A percentile compares a stretch with the other conserved stretches of the same genome.
Conservation (phyloP, 2,329 filamentous ascomycete genomes). For the Emergomyces africanus region DNA sequence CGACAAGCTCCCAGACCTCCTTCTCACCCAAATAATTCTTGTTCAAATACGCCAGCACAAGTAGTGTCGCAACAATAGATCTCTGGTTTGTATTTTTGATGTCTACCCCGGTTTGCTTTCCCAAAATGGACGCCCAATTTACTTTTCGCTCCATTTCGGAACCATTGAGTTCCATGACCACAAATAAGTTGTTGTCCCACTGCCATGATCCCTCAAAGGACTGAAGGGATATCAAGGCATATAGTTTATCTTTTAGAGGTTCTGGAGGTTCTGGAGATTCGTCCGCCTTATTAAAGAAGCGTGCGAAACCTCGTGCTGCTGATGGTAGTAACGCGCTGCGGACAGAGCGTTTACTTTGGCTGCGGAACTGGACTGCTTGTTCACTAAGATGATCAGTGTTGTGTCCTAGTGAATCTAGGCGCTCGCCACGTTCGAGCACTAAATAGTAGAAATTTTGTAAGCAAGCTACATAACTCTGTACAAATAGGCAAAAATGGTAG, state of each 20-base stretch:
- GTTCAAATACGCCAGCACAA: slow-evolving; percentile 41
- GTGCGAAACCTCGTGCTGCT: not conserved
- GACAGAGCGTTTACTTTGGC: not conserved
- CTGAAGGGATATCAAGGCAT: slow-evolving; percentile 42
- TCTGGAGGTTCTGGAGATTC: not conserved
- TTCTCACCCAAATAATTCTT: slow-evolving; percentile 30
- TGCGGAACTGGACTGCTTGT: not conserved
- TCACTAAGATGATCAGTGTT: not conserved
- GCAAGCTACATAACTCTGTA: not conserved
- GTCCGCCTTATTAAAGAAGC: not conserved
- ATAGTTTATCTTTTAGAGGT: slow-evolving; percentile 18
- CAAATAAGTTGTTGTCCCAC: slow-evolving; percentile 18
- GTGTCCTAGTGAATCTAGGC: not conserved
- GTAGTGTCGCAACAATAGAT: slow-evolving; percentile 18
- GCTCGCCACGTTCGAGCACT: not conserved
- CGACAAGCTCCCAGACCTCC: slow-evolving; percentile 53
- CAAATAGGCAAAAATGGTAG: not conserved
- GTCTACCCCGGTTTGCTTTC: not conserved
- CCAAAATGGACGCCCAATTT: slow-evolving; percentile 3
- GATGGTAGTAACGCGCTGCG: not conserved
- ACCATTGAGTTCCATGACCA: slow-evolving; percentile 9
- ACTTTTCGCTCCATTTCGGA: not conserved
- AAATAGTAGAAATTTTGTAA: not conserved
- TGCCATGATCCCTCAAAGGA: slow-evolving; percentile 44
- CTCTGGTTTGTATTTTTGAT: slow-evolving; percentile 4